Evolutionary conservation across 768 basidiomycete species (phyloP).

Genomic region (Leccinum disarticulatum): DNA sequence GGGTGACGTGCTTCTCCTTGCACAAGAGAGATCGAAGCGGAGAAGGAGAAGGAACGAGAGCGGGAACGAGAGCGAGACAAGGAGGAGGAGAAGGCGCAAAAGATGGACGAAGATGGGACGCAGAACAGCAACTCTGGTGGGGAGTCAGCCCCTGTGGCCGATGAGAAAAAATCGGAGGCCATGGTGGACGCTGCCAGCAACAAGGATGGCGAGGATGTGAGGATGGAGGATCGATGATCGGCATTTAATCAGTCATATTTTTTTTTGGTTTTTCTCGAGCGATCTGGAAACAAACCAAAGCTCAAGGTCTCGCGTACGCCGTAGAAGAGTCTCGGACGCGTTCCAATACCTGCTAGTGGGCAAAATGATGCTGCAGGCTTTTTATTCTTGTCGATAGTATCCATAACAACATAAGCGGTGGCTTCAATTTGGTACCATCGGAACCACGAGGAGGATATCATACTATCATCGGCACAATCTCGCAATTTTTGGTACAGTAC

Average conservation of each 20-base stretch:
- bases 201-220: slow-evolving; percentile 43
- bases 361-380: too few relatives aligned
- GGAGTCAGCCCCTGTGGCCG: slow-evolving; percentile 33
- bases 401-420: background rate
- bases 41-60: slow-evolving; percentile 40
- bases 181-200: slow-evolving; percentile 22
- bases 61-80: slow-evolving; percentile 37
- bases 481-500: too few relatives aligned
- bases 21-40: slow-evolving; percentile 36
- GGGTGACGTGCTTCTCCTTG: slow-evolving; percentile 61
- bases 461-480: too few relatives aligned
- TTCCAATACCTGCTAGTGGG: background rate
- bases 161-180: slow-evolving; percentile 27
- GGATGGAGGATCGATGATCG: slow-evolving; percentile 45
- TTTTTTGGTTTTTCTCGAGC: too few relatives aligned
- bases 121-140: slow-evolving; percentile 23
- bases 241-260: background rate
- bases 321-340: too few relatives aligned
- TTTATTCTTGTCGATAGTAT: background rate
- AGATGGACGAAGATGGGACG: slow-evolving; percentile 22
- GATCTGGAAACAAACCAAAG: too few relatives aligned
- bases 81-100: slow-evolving; percentile 32
- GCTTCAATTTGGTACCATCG: background rate
- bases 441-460: too few relatives aligned
- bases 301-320: too few relatives aligned